These are phyloP conservation scores for Cercospora zeina DNA, from an alignment of 2,329 filamentous ascomycete species.

Conservation along the genomic window DNA sequence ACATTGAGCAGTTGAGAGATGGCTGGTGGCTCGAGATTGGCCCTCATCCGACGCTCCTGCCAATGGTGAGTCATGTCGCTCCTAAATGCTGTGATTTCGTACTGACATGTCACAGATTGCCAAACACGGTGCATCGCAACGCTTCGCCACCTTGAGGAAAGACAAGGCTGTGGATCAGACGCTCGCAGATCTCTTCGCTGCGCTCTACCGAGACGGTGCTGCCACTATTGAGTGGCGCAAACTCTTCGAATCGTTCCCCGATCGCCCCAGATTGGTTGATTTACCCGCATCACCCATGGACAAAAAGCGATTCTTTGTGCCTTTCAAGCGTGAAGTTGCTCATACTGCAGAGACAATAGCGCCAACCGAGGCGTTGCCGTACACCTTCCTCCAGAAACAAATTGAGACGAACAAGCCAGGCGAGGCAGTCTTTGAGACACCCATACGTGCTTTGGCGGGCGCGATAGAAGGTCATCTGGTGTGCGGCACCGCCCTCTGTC, in stretches of 20 bases:
- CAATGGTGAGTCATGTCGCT: conserved; percentile 10
- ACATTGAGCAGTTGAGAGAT: neutral
- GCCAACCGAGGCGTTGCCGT: neutral
- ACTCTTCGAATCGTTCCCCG: conserved; percentile 7
- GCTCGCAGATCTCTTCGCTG: conserved; percentile 5
- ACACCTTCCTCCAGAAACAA: conserved; percentile 3
- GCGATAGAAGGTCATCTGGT: conserved; percentile 22
- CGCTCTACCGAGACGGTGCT: neutral
- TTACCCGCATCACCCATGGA: conserved; percentile 7
- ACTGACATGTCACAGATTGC: conserved; percentile 2
- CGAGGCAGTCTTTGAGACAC: conserved; percentile 3
- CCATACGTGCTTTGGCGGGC: neutral
- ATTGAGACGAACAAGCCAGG: neutral
- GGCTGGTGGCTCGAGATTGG: conserved; percentile 24
- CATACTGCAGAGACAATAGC: neutral
- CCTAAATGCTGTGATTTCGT: neutral
- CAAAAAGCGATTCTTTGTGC: conserved; percentile 3
- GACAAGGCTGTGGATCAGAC: conserved; percentile 7
- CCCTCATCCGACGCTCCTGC: conserved; percentile 21
- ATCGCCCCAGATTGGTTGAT: conserved; percentile 8
- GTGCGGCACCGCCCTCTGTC: conserved; percentile 20
- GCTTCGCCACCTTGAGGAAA: conserved; percentile 4
- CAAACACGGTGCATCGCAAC: neutral
- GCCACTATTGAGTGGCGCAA: conserved; percentile 1
- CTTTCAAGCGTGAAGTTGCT: conserved; percentile 3